Evolutionary conservation across 1,284 basidiomycete species (phyloP).

Genomic region (Hemileia vastatrix): DNA sequence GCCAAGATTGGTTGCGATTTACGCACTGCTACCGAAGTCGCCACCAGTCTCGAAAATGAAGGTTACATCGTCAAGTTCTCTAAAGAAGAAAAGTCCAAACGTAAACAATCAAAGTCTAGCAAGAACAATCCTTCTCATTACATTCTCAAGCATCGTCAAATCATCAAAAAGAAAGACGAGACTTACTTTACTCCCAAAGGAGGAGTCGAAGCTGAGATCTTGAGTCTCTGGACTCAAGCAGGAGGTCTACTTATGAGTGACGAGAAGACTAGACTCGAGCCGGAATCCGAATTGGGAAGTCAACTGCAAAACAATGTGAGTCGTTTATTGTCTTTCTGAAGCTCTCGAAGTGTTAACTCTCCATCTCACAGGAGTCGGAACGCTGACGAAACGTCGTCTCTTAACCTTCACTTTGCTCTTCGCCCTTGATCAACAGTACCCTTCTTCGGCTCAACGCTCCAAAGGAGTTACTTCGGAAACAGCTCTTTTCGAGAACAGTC

Average conservation of each 20-base stretch:
- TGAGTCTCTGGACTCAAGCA: neutral
- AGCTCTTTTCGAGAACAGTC: neutral
- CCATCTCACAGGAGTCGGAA: too few relatives aligned
- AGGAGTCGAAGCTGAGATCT: neutral
- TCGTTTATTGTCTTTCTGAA: neutral
- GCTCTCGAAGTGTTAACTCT: too few relatives aligned
- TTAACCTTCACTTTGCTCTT: too few relatives aligned
- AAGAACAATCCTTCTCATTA: neutral
- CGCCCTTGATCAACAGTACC: neutral
- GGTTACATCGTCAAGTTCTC: conserved; percentile 3
- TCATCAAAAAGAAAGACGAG: neutral
- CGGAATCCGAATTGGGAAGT: neutral
- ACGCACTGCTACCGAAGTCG: conserved; percentile 1
- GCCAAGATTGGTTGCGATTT: conserved; percentile 1
- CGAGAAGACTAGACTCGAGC: neutral
- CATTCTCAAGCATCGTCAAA: neutral
- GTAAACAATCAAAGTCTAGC: neutral
- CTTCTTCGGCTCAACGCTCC: neutral
- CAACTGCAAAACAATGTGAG: neutral
- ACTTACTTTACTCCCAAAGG: neutral
- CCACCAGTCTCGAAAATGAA: neutral
- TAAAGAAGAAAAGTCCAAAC: neutral
- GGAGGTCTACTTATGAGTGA: neutral
- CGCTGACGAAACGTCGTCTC: too few relatives aligned
- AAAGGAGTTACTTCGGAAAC: neutral